These are phyloP conservation scores for Stenocarpella maydis DNA, from an alignment of 2,329 filamentous ascomycete genomes.

Conservation along the genomic window DNA sequence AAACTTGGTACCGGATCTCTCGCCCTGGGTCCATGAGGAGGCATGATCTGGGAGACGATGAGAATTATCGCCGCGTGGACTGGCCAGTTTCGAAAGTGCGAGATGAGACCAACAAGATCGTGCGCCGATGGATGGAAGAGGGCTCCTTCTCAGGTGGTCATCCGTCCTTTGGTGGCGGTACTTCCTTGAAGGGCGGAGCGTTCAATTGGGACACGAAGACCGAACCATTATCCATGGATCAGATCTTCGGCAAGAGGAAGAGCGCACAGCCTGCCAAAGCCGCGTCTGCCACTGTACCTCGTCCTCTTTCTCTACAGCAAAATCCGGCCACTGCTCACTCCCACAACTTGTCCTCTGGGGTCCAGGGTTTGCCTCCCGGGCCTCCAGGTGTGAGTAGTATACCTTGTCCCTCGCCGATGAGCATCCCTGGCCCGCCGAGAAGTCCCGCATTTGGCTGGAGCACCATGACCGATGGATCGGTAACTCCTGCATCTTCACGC, in stretches of 20 bases:
- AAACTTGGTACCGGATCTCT: slow-evolving; percentile 71
- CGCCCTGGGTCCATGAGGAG: slow-evolving; percentile 66
- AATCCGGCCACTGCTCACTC: slow-evolving; percentile 26
- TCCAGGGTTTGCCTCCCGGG: slow-evolving; percentile 29
- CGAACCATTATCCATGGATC: slow-evolving; percentile 58
- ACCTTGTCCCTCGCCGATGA: slow-evolving; percentile 32
- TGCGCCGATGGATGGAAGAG: slow-evolving; percentile 72
- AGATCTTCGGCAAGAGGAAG: slow-evolving; percentile 51
- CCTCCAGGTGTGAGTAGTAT: slow-evolving; percentile 29
- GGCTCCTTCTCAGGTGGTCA: slow-evolving; percentile 63
- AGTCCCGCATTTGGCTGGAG: slow-evolving; percentile 33
- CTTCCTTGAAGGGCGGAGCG: slow-evolving; percentile 53
- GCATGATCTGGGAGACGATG: slow-evolving; percentile 64
- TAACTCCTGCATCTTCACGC: slow-evolving; percentile 31
- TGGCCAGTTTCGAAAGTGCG: slow-evolving; percentile 66
- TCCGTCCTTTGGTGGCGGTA: slow-evolving; percentile 51
- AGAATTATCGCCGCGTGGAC: slow-evolving; percentile 65
- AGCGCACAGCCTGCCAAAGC: slow-evolving; percentile 41
- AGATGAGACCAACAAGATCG: slow-evolving; percentile 62
- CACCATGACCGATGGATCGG: slow-evolving; percentile 22
- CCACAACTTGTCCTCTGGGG: slow-evolving; percentile 15
- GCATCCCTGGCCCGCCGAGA: slow-evolving; percentile 31
- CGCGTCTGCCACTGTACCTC: slow-evolving; percentile 39
- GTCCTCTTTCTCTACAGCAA: slow-evolving; percentile 24
- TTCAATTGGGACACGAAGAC: slow-evolving; percentile 70